phyloP scores from a whole-genome alignment of 2,329 filamentous ascomycete genomes.

The Aphanocladium album region DNA sequence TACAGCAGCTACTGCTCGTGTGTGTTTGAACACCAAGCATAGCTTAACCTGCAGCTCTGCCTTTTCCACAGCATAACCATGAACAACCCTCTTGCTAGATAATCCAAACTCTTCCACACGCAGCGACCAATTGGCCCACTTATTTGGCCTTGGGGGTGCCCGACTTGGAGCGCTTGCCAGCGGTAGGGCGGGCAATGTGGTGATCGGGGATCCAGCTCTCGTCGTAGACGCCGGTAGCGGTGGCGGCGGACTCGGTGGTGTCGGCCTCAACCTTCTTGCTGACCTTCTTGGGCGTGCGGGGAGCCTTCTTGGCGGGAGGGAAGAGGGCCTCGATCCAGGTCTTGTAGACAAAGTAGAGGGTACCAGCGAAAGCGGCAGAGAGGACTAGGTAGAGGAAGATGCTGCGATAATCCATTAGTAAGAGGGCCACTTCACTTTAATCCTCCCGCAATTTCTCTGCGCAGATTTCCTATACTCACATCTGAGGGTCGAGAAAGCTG shows the following conservation, averaged over 20 bases:
- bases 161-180: slow-evolving; percentile 57
- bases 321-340: slow-evolving; percentile 96
- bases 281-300: slow-evolving; percentile 53
- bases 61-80: background rate
- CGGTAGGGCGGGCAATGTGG: slow-evolving; percentile 85
- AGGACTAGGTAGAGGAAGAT: slow-evolving; percentile 98
- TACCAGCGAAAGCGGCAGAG: slow-evolving; percentile 68
- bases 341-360: slow-evolving; percentile 94
- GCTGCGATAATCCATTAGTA: no score
- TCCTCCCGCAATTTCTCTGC: background rate
- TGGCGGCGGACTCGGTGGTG: slow-evolving; percentile 61
- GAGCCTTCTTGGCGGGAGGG: slow-evolving; percentile 74
- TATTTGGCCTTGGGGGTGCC: slow-evolving; percentile 37
- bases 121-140: background rate
- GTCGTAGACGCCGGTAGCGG: slow-evolving; percentile 68
- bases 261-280: slow-evolving; percentile 61
- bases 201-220: slow-evolving; percentile 89
- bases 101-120: background rate
- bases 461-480: slow-evolving; percentile 60
- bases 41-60: background rate
- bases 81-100: background rate
- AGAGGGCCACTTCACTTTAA: no score
- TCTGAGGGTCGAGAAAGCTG: slow-evolving; percentile 90
- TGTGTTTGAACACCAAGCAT: background rate
- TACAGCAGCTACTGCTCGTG: background rate